Base-by-base conservation (phyloP, 129 eudicot genomes). In the Centaurea solstitialis region DNA sequence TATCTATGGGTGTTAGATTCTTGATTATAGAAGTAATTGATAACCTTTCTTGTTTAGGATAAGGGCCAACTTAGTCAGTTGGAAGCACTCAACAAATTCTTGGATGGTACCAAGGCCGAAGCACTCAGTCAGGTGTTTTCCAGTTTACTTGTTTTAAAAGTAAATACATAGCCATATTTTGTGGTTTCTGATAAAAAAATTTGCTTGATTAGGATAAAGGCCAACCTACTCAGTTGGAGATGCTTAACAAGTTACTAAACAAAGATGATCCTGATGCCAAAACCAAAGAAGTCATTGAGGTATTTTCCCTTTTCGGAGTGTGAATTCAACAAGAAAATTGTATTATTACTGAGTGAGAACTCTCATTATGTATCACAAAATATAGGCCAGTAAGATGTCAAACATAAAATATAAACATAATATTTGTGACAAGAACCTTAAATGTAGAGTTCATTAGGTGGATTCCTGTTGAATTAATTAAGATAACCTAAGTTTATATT, bases 161-260 rank as follows among this genome's bases (percentile, higher is more conserved):
- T 18, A 26, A 17, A 43, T 30, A 26, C 69, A 4, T 12, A 35
- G 45, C 68, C 11, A 33, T 67, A 70, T 64, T 17, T 79, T 76
- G 7, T n/a, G 33, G 20, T 33, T 50, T 68, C 78, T 76, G 41
- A 80, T 64, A 40, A 70, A 26, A 40, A 70, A 71, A 3, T 21
- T 80, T 57, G 57, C 30, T 72, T 67, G 90, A 53, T 33, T 83
- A 91, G 98, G 90, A 82, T 76, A 84, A 87, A 68, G 88, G 86
- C 75, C 84, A 86, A 69, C 66, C 82, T 17, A 70, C 67, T 43
- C 92, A 82, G 37, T 10, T 79, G 62, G 88, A 81, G 65, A 66
- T 68, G 86, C 92, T 87, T 74, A 83, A 88, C 81, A 80, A 85
- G 70, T 18, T 84, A 50, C 83, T 72, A 53, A 88, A 82, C 40